Percentiles rank a stretch among this genome's conserved stretches.
These are phyloP conservation scores for Medakamo hakoo DNA, from an alignment of 139 green algal genomes.

Conservation along the genomic window DNA sequence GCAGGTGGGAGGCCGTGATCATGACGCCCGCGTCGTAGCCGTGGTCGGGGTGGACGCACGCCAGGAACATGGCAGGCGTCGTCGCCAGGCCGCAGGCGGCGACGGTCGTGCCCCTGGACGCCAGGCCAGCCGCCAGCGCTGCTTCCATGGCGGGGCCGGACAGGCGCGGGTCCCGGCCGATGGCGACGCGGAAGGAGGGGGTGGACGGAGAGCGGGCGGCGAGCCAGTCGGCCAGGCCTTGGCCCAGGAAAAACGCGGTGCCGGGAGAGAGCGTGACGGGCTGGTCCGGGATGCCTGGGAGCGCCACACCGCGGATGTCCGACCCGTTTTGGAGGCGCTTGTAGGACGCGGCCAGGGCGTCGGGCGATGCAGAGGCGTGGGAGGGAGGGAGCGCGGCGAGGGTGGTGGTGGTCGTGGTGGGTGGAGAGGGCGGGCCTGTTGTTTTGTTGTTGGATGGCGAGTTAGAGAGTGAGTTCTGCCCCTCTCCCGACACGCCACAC, in stretches of 20 bases:
- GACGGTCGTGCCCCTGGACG: slow-evolving; percentile 33
- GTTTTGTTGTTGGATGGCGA: too few species aligned
- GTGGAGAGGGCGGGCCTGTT: too few species aligned
- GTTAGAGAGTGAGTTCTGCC: too few species aligned
- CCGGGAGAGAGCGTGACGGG: slow-evolving; percentile 50
- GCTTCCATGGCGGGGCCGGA: slow-evolving; percentile 32
- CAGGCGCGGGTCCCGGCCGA: slow-evolving; percentile 64
- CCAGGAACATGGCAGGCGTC: slow-evolving; percentile 93
- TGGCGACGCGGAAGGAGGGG: slow-evolving; percentile 21
- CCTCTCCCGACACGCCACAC: too few species aligned
- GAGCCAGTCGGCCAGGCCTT: slow-evolving; percentile 63
- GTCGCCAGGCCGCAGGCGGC: slow-evolving; percentile 63
- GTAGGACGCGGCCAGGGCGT: slow-evolving; percentile 9
- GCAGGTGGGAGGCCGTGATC: slow-evolving; percentile 77
- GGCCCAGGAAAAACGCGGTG: slow-evolving; percentile 58
- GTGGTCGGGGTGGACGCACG: slow-evolving; percentile 31
- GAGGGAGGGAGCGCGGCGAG: too few species aligned
- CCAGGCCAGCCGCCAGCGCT: slow-evolving; percentile 41
- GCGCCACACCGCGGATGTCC: slow-evolving; percentile 79
- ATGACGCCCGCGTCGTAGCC: slow-evolving; percentile 59
- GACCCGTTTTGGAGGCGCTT: slow-evolving; percentile 73
- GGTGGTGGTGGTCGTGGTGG: too few species aligned
- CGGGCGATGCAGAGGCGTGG: not conserved
- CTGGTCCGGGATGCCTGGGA: slow-evolving; percentile 30
- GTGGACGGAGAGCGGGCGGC: not conserved